A percentile compares a stretch with the other conserved stretches of the same genome.
These are phyloP conservation scores for Saturnispora galanensis DNA, from an alignment of 805 yeast species.

Conservation along the genomic window DNA sequence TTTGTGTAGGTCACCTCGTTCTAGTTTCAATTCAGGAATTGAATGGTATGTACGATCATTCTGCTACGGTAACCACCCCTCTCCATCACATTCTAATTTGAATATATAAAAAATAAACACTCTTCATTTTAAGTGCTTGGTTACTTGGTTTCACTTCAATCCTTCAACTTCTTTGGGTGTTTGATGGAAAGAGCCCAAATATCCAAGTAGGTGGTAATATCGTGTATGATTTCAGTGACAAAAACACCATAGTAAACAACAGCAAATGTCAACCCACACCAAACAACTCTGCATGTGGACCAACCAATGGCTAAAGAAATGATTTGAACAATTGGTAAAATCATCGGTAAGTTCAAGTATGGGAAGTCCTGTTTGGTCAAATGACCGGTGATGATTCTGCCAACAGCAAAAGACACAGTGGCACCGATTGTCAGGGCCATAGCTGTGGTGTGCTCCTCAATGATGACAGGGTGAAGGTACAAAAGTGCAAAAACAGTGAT, in stretches of 20 bases:
- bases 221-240: conserved; percentile 68
- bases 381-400: conserved; percentile 81
- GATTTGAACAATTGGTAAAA: conserved; percentile 49
- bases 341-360: conserved; percentile 55
- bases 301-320: conserved; percentile 25
- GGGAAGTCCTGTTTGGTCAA: conserved; percentile 77
- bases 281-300: conserved; percentile 28
- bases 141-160: neutral
- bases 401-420: conserved; percentile 77
- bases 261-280: conserved; percentile 61
- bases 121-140: neutral
- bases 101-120: neutral
- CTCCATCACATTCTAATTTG: too few relatives aligned
- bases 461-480: conserved; percentile 41
- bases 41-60: too few relatives aligned
- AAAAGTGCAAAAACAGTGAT: conserved; percentile 37
- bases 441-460: conserved; percentile 40
- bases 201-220: conserved; percentile 70
- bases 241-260: conserved; percentile 61
- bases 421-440: conserved; percentile 62
- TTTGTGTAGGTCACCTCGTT: too few relatives aligned
- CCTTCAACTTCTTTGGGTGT: conserved; percentile 46
- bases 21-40: too few relatives aligned
- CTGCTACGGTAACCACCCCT: too few relatives aligned
- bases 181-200: conserved; percentile 80